Base-by-base conservation (phyloP, 164 flowering plant species). In the Liquidambar formosana region DNA sequence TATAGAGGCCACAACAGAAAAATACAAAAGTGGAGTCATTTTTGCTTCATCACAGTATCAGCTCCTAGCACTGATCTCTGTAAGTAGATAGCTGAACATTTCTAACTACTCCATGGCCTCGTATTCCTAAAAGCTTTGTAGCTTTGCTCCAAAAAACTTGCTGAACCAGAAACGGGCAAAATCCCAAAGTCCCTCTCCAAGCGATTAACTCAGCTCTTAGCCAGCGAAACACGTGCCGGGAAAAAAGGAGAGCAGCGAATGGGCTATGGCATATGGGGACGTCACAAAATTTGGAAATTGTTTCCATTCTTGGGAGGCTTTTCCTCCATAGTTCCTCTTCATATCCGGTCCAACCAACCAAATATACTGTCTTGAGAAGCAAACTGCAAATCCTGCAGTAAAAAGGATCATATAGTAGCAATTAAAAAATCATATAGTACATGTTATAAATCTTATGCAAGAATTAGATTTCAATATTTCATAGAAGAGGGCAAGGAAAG, bases 341-440 rank as follows among this genome's bases (percentile, higher is more conserved):
- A 85, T 6, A 82, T 13, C 53, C 82, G 72, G 65, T 87, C 96
- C 15, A 85, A 11, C 89, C 88, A 89, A 41, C 70, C 69, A 48
- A 74, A 56, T 0, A 84, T 60, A 56, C 88, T 89, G 69, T 89
- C 93, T 73, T 91, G 91, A 46, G 94, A 91, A 58, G 82, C 75
- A 76, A 91, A 85, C 68, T 81, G 89, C 80, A 83, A 80, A 71
- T 89, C 86, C 94, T 88, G 90, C 74, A 82, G 21, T 12, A 6
- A 51, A 12, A 64, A 5, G 15, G 19, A 70, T n/a, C 18, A 60
- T 14, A 33, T 8, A 19, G 43, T 53, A 22, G 1, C 9, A n/a
- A n/a, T n/a, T n/a, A 12, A 64, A 5, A 15, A 18, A 70, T n/a
- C 18, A 60, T 14, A 33, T 8, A 19, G 43, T 53, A 22, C 9